Base-by-base conservation (phyloP, 345 rosid species). In the Anastatica hierochuntica region DNA sequence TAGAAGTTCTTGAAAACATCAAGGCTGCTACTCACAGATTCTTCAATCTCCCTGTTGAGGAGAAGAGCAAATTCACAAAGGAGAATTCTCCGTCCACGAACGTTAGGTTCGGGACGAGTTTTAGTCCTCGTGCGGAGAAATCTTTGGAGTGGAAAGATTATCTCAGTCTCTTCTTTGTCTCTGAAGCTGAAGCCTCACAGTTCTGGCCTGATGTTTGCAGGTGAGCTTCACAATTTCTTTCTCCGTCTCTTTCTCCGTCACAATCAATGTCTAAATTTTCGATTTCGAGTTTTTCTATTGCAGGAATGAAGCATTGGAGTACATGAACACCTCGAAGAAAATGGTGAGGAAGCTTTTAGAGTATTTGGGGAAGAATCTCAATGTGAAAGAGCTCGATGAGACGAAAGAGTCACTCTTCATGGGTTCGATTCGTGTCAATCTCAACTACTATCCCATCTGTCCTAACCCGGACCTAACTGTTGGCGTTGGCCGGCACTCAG, bases 131-230 rank as follows among this genome's bases (percentile, higher is more conserved):
- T 17, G 69, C 46, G 0, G 79, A 72, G 60, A 64, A 52, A 45
- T 67, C 72, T 30, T 40, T 77, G 5, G 76, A 71, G 53, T 71
- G 72, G 78, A 73, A 73, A 55, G 78, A 77, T 53, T 73, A 58
- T 19, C 74, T 67, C 2, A 70, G 81, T 18, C 57, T 66, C 20
- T 56, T 66, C 48, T 72, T 66, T 24, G 68, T 56, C 35, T 66
- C 77, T 5, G 68, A 66, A 7, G 68, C 47, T 7, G 73, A 66
- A 34, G 66, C 75, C 26, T 48, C 57, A 29, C 60, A 74, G 8
- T 10, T 70, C 15, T 63, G 75, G 73, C 77, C 76, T 56, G 24
- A 64, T 19, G 61, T 19, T 10, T 72, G 74, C 71, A 63, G 55
- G 72, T 67, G 21, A 27, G 7, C n/a, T n/a, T n/a, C n/a, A n/a